These are phyloP conservation scores for Lecanosticta acicola DNA, from an alignment of 2,329 filamentous ascomycete species.

Conservation along the genomic window DNA sequence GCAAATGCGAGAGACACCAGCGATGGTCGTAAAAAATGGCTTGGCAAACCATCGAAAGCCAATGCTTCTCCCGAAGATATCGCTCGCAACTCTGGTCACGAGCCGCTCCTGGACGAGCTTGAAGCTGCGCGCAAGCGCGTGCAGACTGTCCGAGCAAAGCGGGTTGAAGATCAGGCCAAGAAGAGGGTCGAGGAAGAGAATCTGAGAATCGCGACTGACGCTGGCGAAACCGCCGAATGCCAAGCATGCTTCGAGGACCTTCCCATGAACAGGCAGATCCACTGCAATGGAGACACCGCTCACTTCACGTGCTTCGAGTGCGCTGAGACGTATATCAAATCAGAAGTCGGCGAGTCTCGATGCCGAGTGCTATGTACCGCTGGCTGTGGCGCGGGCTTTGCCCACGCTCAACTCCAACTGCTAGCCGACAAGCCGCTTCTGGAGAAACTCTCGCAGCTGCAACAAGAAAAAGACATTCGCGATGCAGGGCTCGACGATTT, in stretches of 20 bases:
- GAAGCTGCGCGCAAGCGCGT: constrained; percentile 30
- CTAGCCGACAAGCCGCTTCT: constrained; percentile 56
- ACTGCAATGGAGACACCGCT: constrained; percentile 53
- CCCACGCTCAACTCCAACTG: constrained; percentile 47
- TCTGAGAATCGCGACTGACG: constrained; percentile 28
- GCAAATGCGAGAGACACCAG: constrained; percentile 21
- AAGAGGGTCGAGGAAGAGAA: constrained; percentile 35
- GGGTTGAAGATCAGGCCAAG: constrained; percentile 17
- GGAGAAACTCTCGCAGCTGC: constrained; percentile 61
- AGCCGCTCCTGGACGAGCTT: constrained; percentile 30
- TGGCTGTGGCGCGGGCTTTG: constrained; percentile 60
- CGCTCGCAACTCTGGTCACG: constrained; percentile 19
- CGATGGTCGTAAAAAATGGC: constrained; percentile 7
- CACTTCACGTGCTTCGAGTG: constrained; percentile 70
- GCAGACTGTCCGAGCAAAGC: constrained; percentile 15
- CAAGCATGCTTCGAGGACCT: constrained; percentile 62
- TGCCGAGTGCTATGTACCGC: constrained; percentile 63
- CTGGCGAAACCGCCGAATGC: constrained; percentile 57
- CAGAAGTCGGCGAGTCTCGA: constrained; percentile 61
- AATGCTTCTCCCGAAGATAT: constrained; percentile 22
- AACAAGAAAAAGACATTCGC: constrained; percentile 65
- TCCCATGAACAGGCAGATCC: constrained; percentile 61
- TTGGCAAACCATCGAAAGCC: constrained; percentile 18
- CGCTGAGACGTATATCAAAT: constrained; percentile 59
- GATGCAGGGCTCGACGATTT: constrained; percentile 66